Conservation (phyloP, 164 flowering plant genomes). For the Vitis amurensis region DNA sequence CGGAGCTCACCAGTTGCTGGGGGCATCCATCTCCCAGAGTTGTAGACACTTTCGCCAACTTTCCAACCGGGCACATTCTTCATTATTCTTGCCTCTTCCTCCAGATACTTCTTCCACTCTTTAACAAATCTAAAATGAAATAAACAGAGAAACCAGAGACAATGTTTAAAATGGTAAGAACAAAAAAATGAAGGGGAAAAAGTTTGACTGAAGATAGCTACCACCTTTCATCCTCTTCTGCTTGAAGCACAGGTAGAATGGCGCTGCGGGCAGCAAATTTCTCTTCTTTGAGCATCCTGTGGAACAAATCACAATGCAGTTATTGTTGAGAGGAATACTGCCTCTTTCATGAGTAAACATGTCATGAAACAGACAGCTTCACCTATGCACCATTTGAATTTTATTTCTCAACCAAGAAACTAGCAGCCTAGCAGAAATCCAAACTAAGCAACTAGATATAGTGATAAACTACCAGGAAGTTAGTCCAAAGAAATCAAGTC, state of each 20-base stretch:
- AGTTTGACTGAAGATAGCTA: neutral
- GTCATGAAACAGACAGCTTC: no score
- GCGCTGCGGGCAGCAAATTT: slow-evolving; percentile 93
- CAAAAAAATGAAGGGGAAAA: neutral
- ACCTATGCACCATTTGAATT: no score
- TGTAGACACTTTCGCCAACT: slow-evolving; percentile 91
- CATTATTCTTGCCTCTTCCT: slow-evolving; percentile 95
- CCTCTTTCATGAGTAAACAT: no score
- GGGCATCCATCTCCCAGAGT: slow-evolving; percentile 98
- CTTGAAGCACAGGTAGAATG: slow-evolving; percentile 87
- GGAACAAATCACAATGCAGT: neutral
- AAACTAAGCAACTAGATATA: no score
- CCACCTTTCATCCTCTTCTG: slow-evolving; percentile 97
- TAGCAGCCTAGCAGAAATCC: no score
- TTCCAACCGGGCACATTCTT: slow-evolving; percentile 98
- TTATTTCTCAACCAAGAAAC: no score
- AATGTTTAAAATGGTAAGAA: neutral
- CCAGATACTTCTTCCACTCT: slow-evolving; percentile 92
- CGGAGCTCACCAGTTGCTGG: slow-evolving; percentile 96
- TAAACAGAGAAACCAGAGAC: neutral
- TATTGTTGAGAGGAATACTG: no score
- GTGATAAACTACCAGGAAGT: no score
- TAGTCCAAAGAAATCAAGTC: no score
- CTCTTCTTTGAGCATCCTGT: slow-evolving; percentile 85
- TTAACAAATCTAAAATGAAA: slow-evolving; percentile 65